Conservation (phyloP, 768 basidiomycete genomes). For the Tylopilus rubrobrunneus region DNA sequence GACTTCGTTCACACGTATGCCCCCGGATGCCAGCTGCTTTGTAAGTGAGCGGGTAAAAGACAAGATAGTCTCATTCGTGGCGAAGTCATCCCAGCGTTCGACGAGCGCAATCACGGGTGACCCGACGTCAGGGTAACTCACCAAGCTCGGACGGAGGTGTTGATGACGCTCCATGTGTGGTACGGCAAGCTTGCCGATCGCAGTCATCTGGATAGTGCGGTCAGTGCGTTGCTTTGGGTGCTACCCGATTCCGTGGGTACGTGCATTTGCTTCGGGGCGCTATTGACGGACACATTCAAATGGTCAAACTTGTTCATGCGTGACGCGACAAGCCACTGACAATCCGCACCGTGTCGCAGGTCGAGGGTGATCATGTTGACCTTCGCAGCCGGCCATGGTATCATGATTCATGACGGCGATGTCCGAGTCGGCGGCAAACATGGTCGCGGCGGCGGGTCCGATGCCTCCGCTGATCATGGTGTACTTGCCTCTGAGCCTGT, state of each 20-base stretch:
- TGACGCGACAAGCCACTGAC: constrained; percentile 28
- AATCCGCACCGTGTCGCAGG: constrained; percentile 38
- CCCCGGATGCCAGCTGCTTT: constrained; percentile 25
- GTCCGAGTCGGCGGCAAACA: too few relatives aligned
- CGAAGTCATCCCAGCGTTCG: constrained; percentile 42
- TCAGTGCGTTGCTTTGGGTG: too few relatives aligned
- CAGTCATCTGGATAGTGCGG: constrained; percentile 54
- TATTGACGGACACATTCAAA: constrained; percentile 58
- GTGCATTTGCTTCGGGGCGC: constrained; percentile 31
- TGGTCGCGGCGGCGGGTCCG: too few relatives aligned
- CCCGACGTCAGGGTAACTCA: constrained; percentile 43
- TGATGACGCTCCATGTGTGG: too few relatives aligned
- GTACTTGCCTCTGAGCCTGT: too few relatives aligned
- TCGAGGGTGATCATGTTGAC: too few relatives aligned
- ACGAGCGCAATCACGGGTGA: too few relatives aligned
- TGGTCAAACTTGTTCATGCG: constrained; percentile 38
- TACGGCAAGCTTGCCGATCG: constrained; percentile 49
- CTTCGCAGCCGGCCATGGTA: too few relatives aligned
- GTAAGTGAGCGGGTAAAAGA: constrained; percentile 56
- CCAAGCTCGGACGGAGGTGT: too few relatives aligned
- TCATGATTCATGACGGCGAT: too few relatives aligned
- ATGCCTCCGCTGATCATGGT: too few relatives aligned
- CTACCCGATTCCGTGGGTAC: too few relatives aligned
- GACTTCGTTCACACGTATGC: constrained; percentile 51
- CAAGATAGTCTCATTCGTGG: constrained; percentile 60